Conservation (phyloP, 2,329 filamentous ascomycete species). For the Cryphonectria japonica region DNA sequence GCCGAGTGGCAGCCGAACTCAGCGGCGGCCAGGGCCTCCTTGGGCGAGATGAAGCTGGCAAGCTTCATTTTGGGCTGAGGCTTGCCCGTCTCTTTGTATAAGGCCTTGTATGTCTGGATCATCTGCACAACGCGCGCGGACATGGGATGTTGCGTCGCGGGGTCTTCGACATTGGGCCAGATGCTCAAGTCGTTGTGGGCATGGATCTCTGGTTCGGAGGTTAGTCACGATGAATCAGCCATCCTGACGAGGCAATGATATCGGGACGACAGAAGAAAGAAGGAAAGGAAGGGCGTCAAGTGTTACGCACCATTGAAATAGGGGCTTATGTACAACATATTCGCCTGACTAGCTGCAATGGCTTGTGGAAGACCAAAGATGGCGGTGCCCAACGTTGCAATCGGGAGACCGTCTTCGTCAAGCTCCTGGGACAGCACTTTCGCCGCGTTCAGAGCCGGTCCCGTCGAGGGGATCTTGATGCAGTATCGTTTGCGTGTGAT, state of each 20-base stretch:
- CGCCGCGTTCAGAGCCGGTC: constrained; percentile 50
- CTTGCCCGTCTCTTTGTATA: constrained; percentile 51
- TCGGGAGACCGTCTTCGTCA: constrained; percentile 37
- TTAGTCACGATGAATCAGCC: background rate
- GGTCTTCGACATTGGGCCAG: constrained; percentile 53
- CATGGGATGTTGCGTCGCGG: constrained; percentile 51
- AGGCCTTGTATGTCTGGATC: constrained; percentile 49
- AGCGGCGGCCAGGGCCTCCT: constrained; percentile 50
- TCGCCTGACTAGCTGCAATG: constrained; percentile 52
- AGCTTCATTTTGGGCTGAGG: constrained; percentile 53
- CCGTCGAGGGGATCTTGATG: constrained; percentile 56
- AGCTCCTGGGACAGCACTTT: constrained; percentile 45
- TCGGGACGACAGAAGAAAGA: background rate
- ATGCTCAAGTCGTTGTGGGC: constrained; percentile 47
- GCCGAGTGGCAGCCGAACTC: constrained; percentile 52
- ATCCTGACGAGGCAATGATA: background rate
- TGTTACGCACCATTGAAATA: constrained; percentile 49
- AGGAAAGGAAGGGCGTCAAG: background rate
- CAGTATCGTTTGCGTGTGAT: constrained; percentile 51
- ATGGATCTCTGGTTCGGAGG: constrained; percentile 41
- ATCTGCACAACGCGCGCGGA: constrained; percentile 53
- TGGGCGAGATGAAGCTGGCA: constrained; percentile 48
- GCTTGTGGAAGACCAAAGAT: constrained; percentile 53
- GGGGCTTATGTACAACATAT: constrained; percentile 52
- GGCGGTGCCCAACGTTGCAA: constrained; percentile 51